Percentiles rank a stretch among this genome's conserved stretches.
These are phyloP conservation scores for Trichoderma gracile DNA, from an alignment of 2,329 filamentous ascomycete species.

Conservation along the genomic window DNA sequence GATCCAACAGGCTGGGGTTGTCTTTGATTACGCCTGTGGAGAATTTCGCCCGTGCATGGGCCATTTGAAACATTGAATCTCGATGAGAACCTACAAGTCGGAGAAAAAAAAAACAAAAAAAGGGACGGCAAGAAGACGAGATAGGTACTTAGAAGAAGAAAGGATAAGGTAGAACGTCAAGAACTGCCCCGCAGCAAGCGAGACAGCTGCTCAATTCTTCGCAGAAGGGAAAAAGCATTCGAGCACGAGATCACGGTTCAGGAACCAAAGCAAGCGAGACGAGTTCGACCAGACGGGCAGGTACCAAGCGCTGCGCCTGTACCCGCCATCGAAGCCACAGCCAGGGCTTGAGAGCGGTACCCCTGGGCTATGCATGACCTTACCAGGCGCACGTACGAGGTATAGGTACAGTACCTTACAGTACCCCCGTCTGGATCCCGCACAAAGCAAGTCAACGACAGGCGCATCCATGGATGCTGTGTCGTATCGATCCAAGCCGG, in stretches of 20 bases:
- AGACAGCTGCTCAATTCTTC: neutral
- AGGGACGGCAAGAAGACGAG: neutral
- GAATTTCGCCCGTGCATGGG: neutral
- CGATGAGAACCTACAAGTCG: neutral
- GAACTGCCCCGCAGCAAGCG: neutral
- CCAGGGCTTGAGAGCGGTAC: slow-evolving; percentile 4
- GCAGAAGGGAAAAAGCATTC: neutral
- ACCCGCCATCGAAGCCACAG: neutral
- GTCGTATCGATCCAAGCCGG: neutral
- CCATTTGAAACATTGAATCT: neutral
- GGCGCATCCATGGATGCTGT: neutral
- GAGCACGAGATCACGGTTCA: slow-evolving; percentile 14
- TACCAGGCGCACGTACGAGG: neutral
- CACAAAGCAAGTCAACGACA: neutral
- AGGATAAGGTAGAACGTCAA: neutral
- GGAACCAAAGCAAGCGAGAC: slow-evolving; percentile 20
- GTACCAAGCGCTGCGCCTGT: slow-evolving; percentile 10
- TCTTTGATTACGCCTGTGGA: neutral
- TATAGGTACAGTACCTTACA: neutral
- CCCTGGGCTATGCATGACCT: slow-evolving; percentile 5
- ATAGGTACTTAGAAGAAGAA: neutral
- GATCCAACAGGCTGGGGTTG: neutral
- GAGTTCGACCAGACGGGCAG: slow-evolving; percentile 17
- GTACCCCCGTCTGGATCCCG: neutral
- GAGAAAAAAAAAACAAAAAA: neutral